Evolutionary conservation across 1,284 basidiomycete genomes (phyloP).

Genomic region (Heliocybe sulcata): DNA sequence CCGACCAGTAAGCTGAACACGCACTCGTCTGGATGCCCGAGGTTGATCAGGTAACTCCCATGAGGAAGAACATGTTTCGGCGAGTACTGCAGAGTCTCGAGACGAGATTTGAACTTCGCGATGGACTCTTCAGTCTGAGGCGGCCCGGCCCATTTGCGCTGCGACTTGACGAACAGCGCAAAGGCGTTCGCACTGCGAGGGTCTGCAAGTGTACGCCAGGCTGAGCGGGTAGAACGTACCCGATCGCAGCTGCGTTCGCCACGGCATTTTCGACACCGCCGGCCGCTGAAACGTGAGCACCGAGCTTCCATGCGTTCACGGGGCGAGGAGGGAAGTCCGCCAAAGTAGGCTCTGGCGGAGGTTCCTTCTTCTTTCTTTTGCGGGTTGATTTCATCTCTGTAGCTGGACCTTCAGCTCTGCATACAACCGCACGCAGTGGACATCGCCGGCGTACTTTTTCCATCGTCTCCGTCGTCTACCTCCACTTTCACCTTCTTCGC

Average conservation of each 20-base stretch:
- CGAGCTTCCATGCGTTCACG: slow-evolving; percentile 54
- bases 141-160: slow-evolving; percentile 72
- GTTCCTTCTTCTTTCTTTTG: neutral
- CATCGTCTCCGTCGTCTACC: no score
- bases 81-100: slow-evolving; percentile 54
- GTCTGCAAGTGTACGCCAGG: neutral
- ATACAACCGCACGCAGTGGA: no score
- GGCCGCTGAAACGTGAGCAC: slow-evolving; percentile 77
- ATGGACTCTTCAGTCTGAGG: slow-evolving; percentile 45
- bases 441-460: no score
- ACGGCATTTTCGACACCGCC: slow-evolving; percentile 76
- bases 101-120: slow-evolving; percentile 44
- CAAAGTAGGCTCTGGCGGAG: neutral
- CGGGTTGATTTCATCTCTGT: neutral
- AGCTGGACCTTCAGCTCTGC: no score
- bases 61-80: slow-evolving; percentile 65
- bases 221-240: slow-evolving; percentile 30
- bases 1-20: no score
- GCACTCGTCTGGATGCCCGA: slow-evolving; percentile 74
- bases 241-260: slow-evolving; percentile 63
- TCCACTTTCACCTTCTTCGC: no score
- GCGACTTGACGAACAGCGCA: slow-evolving; percentile 80
- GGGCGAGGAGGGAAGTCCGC: slow-evolving; percentile 19
- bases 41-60: slow-evolving; percentile 81
- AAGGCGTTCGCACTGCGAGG: slow-evolving; percentile 67